Conservation (phyloP, 805 yeast species). For the Myxozyma sirexii region DNA sequence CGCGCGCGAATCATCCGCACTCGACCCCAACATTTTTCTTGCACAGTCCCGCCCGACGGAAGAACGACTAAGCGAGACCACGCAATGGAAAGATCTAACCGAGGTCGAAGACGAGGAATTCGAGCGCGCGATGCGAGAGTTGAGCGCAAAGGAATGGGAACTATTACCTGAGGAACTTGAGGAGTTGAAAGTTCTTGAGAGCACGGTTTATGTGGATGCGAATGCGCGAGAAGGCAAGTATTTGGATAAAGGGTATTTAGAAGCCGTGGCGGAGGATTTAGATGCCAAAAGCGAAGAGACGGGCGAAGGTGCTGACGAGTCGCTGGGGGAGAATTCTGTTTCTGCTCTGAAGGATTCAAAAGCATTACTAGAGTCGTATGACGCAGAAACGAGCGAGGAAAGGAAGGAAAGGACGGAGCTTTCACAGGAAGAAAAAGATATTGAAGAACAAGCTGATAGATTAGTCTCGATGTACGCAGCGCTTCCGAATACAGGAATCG, state of each 20-base stretch:
- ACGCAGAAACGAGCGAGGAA: neutral
- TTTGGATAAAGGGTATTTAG: constrained; percentile 11
- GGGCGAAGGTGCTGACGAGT: neutral
- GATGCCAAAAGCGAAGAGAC: neutral
- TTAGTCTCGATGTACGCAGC: constrained; percentile 20
- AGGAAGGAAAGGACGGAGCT: neutral
- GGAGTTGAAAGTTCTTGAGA: constrained; percentile 24
- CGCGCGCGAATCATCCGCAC: constrained; percentile 1
- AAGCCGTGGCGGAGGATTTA: constrained; percentile 21
- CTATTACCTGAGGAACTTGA: constrained; percentile 25
- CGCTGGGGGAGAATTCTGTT: neutral
- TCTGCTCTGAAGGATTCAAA: constrained; percentile 1
- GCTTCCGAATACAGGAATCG: constrained; percentile 10
- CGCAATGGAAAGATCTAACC: constrained; percentile 12
- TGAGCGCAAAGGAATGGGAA: constrained; percentile 29
- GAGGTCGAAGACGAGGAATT: constrained; percentile 29
- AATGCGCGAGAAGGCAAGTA: constrained; percentile 11
- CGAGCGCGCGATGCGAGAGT: constrained; percentile 23
- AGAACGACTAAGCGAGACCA: neutral
- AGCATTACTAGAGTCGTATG: neutral
- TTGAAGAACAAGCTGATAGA: constrained; percentile 25
- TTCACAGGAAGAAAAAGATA: constrained; percentile 20
- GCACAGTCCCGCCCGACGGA: neutral
- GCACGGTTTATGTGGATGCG: constrained; percentile 14
- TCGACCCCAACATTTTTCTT: constrained; percentile 16